phyloP scores from a whole-genome alignment of 108 stramenopile species.

The Chaetoceros tenuissimus region DNA sequence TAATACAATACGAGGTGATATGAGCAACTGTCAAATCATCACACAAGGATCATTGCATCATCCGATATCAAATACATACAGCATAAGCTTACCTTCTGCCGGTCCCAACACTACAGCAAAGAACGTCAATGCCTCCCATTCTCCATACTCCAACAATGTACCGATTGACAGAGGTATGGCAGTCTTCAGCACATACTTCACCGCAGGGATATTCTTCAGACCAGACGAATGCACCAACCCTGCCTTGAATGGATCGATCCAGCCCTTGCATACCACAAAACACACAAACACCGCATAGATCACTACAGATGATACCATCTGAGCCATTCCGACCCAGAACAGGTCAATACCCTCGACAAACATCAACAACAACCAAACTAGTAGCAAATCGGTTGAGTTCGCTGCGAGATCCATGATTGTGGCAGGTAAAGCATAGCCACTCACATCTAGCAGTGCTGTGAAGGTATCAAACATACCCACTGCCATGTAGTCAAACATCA shows the following conservation, averaged over 20 bases:
- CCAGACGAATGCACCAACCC: slow-evolving; percentile 24
- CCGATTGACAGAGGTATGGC: slow-evolving; percentile 50
- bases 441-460: slow-evolving; percentile 32
- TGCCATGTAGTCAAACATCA: slow-evolving; percentile 10
- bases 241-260: slow-evolving; percentile 37
- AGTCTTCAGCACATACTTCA: slow-evolving; percentile 30
- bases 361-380: slow-evolving; percentile 9
- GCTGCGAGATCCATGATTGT: slow-evolving; percentile 16
- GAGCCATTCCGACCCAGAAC: slow-evolving; percentile 10
- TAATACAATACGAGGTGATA: neutral
- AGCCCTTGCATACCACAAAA: slow-evolving; percentile 27
- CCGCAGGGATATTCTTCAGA: slow-evolving; percentile 25
- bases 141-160: slow-evolving; percentile 43
- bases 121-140: slow-evolving; percentile 53
- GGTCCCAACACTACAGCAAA: slow-evolving; percentile 30
- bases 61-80: too few relatives aligned
- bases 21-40: too few relatives aligned
- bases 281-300: slow-evolving; percentile 18
- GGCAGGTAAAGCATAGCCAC: slow-evolving; percentile 34
- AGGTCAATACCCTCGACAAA: slow-evolving; percentile 5
- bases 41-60: too few relatives aligned
- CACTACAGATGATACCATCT: slow-evolving; percentile 9
- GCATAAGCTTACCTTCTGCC: slow-evolving; percentile 29
- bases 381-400: slow-evolving; percentile 9
- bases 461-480: slow-evolving; percentile 25